Evolutionary conservation across 176 grass and related monocot species (phyloP).

Genomic region (Avena atlantica): DNA sequence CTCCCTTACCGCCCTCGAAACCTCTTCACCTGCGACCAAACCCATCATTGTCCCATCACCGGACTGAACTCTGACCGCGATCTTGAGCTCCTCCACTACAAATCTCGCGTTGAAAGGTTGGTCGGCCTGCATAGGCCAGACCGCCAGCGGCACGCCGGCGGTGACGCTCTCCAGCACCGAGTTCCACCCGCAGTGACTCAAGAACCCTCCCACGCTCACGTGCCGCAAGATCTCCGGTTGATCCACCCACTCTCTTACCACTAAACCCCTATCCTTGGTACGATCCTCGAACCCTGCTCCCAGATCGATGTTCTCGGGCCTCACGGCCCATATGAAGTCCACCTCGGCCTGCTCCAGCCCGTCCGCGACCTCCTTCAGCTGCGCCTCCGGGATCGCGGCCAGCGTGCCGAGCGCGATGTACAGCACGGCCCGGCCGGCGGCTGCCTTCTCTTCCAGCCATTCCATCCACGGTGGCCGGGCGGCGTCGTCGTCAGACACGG

Average conservation of each 20-base stretch:
- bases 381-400: conserved; percentile 26
- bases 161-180: conserved; percentile 63
- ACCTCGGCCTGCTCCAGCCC: conserved; percentile 49
- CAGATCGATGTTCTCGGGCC: conserved; percentile 27
- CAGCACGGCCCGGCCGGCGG: conserved; percentile 39
- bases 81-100: conserved; percentile 57
- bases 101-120: conserved; percentile 59
- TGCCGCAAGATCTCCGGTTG: conserved; percentile 55
- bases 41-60: conserved; percentile 47
- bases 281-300: conserved; percentile 47
- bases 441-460: conserved; percentile 57
- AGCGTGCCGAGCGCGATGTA: conserved; percentile 65
- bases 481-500: too few relatives aligned
- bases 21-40: conserved; percentile 47
- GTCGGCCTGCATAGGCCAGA: conserved; percentile 71
- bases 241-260: conserved; percentile 78
- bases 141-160: conserved; percentile 41
- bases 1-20: conserved; percentile 25
- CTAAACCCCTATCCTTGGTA: conserved; percentile 6
- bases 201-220: conserved; percentile 43
- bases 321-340: conserved; percentile 64
- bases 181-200: conserved; percentile 84
- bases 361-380: conserved; percentile 49
- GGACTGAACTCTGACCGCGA: conserved; percentile 49
- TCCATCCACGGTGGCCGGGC: conserved; percentile 33